These are phyloP conservation scores for Eutrema japonicum DNA, from an alignment of 345 rosid genomes.

Conservation along the genomic window DNA sequence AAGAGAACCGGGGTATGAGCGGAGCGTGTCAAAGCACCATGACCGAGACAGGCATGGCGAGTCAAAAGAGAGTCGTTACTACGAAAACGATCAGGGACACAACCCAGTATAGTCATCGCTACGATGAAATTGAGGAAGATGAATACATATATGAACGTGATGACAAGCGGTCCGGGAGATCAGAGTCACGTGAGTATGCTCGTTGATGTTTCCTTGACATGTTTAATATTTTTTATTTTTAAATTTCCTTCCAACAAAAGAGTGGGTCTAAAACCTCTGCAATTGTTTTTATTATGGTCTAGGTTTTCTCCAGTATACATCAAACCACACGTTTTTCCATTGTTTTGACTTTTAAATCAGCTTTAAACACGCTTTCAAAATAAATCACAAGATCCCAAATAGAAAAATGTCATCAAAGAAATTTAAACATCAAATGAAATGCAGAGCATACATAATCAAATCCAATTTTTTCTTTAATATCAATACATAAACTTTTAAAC, in stretches of 20 bases:
- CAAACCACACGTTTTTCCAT: too few species aligned
- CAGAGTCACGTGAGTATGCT: slow-evolving; percentile 37
- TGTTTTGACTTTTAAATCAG: too few species aligned
- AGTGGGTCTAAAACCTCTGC: not conserved
- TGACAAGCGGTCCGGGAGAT: slow-evolving; percentile 43
- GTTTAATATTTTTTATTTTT: not conserved
- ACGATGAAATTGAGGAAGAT: slow-evolving; percentile 61
- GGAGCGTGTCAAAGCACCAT: slow-evolving; percentile 57
- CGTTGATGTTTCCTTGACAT: slow-evolving; percentile 20
- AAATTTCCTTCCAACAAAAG: not conserved
- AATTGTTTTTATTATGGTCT: not conserved
- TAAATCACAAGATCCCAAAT: too few species aligned
- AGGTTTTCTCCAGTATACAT: too few species aligned
- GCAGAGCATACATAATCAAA: too few species aligned
- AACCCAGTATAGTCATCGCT: slow-evolving; percentile 66
- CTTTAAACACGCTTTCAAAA: too few species aligned
- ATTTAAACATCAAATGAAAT: too few species aligned
- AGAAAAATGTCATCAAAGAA: too few species aligned
- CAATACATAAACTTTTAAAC: too few species aligned
- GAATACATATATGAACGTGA: slow-evolving; percentile 55
- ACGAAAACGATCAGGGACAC: slow-evolving; percentile 48
- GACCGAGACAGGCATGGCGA: slow-evolving; percentile 56
- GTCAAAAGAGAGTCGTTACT: slow-evolving; percentile 49
- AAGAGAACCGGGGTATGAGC: slow-evolving; percentile 63
- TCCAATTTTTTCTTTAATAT: too few species aligned